Percentiles rank a stretch among this genome's conserved stretches.
Evolutionary conservation across 2,329 filamentous ascomycete genomes (phyloP).

Genomic region (Neophaeococcomyces mojaviensis): DNA sequence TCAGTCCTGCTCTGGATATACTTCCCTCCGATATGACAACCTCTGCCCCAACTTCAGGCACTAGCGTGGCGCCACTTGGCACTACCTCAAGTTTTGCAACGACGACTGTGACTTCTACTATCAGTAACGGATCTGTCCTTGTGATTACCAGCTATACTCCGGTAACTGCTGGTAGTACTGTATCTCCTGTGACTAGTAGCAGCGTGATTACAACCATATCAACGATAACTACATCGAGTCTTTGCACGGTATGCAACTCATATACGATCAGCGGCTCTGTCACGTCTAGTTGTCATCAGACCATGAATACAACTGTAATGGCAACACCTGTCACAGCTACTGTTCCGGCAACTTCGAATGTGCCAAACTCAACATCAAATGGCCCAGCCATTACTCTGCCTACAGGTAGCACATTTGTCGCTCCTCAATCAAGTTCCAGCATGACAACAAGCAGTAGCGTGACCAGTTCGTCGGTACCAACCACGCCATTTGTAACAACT

Average conservation of each 20-base stretch:
- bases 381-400: too few relatives aligned
- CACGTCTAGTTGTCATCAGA: background rate
- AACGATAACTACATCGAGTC: slow-evolving; percentile 4
- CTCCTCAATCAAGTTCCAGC: background rate
- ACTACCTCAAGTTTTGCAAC: background rate
- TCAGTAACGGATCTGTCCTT: background rate
- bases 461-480: background rate
- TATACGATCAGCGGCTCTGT: slow-evolving; percentile 2
- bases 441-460: background rate
- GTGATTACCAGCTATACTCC: background rate
- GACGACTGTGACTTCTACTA: background rate
- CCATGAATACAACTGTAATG: slow-evolving; percentile 6
- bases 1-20: too few relatives aligned
- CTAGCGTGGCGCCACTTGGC: background rate
- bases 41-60: too few relatives aligned
- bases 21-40: too few relatives aligned
- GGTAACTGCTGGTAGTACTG: background rate
- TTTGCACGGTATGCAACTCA: slow-evolving; percentile 2
- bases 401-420: background rate
- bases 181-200: background rate
- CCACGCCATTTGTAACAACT: slow-evolving; percentile 3
- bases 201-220: slow-evolving; percentile 1
- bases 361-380: too few relatives aligned
- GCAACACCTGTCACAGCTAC: slow-evolving; percentile 1
- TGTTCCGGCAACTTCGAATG: background rate